phyloP scores from a whole-genome alignment of 208 protist species.

The Wallacemonas sp. region DNA sequence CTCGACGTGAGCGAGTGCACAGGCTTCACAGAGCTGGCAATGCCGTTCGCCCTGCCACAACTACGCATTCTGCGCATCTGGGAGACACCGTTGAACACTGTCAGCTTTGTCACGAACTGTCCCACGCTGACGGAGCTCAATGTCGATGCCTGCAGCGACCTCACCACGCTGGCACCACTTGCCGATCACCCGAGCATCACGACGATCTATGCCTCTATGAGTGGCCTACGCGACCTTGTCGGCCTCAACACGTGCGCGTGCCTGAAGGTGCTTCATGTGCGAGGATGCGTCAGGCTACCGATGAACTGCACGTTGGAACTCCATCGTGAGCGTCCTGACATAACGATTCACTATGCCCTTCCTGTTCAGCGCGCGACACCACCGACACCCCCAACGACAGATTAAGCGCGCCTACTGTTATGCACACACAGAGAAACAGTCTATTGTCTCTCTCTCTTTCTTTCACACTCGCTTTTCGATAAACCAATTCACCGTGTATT shows the following conservation, averaged over 20 bases:
- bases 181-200: background rate
- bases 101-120: background rate
- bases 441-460: constrained; percentile 14
- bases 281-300: background rate
- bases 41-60: background rate
- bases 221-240: background rate
- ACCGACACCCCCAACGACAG: too few species aligned
- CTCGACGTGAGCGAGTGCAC: constrained; percentile 4
- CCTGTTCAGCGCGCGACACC: too few species aligned
- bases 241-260: background rate
- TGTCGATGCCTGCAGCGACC: background rate
- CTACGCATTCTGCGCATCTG: constrained; percentile 3
- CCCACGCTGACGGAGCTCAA: background rate
- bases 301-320: background rate
- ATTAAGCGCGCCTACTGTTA: too few species aligned
- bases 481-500: too few species aligned
- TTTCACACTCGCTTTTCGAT: too few species aligned
- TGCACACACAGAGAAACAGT: too few species aligned
- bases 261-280: background rate
- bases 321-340: background rate
- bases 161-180: background rate
- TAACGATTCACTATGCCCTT: background rate
- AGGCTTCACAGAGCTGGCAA: background rate
- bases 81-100: background rate
- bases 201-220: background rate